phyloP scores from a whole-genome alignment of 148 eudicot species.

The Persicaria tinctoria region DNA sequence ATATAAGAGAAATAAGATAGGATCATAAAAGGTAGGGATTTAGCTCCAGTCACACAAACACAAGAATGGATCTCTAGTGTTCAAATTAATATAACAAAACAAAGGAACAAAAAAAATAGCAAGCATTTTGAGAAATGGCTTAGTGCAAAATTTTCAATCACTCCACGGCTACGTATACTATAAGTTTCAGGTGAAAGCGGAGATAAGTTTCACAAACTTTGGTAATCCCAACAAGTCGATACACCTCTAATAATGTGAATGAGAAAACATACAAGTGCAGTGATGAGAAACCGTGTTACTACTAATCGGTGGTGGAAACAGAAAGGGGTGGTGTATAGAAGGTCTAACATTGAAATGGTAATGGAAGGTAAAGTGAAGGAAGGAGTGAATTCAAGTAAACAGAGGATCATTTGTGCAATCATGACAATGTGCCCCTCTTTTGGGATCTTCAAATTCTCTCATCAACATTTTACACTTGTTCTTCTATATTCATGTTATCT shows the following conservation, averaged over 20 bases:
- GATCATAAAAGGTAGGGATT: no score
- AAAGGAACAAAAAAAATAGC: no score
- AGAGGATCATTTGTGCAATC: neutral
- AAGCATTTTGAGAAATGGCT: no score
- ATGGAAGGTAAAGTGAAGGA: neutral
- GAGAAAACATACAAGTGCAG: neutral
- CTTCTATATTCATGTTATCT: neutral
- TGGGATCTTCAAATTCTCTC: neutral
- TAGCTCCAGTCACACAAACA: no score
- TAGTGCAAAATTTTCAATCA: neutral
- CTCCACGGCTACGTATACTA: neutral
- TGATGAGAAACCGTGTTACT: neutral
- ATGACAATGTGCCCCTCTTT: neutral
- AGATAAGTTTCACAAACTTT: neutral
- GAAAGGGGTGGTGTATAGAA: neutral
- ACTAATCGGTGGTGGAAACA: neutral
- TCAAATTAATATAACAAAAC: no score
- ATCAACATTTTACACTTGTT: neutral
- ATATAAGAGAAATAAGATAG: no score
- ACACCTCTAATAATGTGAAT: neutral
- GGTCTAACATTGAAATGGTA: neutral
- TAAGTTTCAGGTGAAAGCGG: neutral
- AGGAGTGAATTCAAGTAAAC: neutral
- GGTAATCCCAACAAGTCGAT: neutral
- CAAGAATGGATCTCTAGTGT: no score